Evolutionary conservation across 768 basidiomycete species (phyloP).

Genomic region (Chiua virens): DNA sequence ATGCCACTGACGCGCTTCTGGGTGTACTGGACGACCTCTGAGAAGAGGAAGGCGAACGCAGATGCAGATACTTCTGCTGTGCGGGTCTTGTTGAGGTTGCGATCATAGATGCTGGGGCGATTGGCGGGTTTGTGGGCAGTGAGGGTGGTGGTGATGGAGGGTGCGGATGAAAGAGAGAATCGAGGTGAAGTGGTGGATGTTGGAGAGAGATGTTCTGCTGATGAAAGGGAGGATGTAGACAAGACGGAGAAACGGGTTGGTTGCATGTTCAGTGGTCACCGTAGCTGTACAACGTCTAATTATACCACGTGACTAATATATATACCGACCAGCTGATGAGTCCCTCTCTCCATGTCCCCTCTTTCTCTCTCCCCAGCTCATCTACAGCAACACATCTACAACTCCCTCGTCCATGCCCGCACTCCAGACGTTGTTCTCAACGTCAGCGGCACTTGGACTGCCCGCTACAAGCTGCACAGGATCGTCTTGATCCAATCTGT

Average conservation of each 20-base stretch:
- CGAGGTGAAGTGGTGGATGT: slow-evolving; percentile 57
- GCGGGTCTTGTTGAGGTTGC: slow-evolving; percentile 85
- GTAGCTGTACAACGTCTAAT: slow-evolving; percentile 2
- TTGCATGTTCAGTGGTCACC: slow-evolving; percentile 48
- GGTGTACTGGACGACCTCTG: slow-evolving; percentile 92
- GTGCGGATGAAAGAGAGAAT: slow-evolving; percentile 65
- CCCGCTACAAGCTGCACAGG: slow-evolving; percentile 77
- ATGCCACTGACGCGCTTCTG: slow-evolving; percentile 95
- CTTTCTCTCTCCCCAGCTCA: slow-evolving; percentile 48
- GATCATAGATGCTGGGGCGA: slow-evolving; percentile 85
- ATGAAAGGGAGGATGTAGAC: slow-evolving; percentile 42
- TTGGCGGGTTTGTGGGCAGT: slow-evolving; percentile 36
- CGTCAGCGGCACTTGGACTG: slow-evolving; percentile 66
- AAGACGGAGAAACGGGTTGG: slow-evolving; percentile 69
- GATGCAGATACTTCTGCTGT: slow-evolving; percentile 79
- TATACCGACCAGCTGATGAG: background rate
- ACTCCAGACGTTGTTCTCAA: slow-evolving; percentile 79
- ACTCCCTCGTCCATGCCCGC: slow-evolving; percentile 64
- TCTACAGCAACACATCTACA: slow-evolving; percentile 76
- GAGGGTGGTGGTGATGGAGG: slow-evolving; percentile 44
- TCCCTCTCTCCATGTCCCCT: slow-evolving; percentile 33
- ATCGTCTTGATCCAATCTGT: slow-evolving; percentile 90
- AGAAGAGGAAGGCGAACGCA: slow-evolving; percentile 89
- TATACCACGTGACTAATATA: background rate
- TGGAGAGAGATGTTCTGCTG: slow-evolving; percentile 49